phyloP scores from a whole-genome alignment of 179 eudicot genomes.

The Monotropa hypopitys region DNA sequence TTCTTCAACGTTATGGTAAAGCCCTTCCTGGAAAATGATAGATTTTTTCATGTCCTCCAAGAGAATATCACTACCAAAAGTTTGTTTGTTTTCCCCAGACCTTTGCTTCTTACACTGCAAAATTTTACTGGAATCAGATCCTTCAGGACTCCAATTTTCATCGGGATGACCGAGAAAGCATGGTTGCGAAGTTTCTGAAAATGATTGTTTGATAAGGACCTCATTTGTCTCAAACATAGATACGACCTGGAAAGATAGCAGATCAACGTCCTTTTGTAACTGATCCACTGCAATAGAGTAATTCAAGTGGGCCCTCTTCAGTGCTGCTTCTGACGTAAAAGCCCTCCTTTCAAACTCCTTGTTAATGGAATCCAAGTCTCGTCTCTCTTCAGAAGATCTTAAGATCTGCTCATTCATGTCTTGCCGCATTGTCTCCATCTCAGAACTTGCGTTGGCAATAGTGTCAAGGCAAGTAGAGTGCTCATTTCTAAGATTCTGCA shows the following conservation, averaged over 20 bases:
- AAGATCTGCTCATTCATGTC: constrained; percentile 56
- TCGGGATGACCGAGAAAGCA: constrained; percentile 23
- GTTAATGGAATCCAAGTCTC: constrained; percentile 39
- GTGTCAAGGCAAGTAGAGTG: constrained; percentile 67
- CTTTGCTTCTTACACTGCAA: constrained; percentile 20
- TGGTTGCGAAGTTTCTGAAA: constrained; percentile 42
- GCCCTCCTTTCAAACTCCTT: constrained; percentile 83
- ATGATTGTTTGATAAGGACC: constrained; percentile 55
- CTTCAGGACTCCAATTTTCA: constrained; percentile 16
- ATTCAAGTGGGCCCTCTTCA: constrained; percentile 73
- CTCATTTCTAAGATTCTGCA: constrained; percentile 75
- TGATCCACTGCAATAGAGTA: constrained; percentile 86
- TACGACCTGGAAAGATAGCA: constrained; percentile 74
- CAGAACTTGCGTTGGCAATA: constrained; percentile 44
- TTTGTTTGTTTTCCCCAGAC: constrained; percentile 24
- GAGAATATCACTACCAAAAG: constrained; percentile 38
- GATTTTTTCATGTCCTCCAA: constrained; percentile 60
- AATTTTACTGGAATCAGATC: constrained; percentile 14
- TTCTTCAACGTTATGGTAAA: constrained; percentile 54
- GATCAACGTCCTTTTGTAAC: constrained; percentile 81
- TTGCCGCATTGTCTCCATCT: constrained; percentile 60
- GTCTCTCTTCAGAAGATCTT: constrained; percentile 48
- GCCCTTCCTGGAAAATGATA: constrained; percentile 51
- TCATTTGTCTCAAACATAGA: constrained; percentile 94
- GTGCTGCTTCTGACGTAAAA: constrained; percentile 61